Evolutionary conservation across 495 filamentous ascomycete genomes (phyloP).

Genomic region (Penicillium parvum): DNA sequence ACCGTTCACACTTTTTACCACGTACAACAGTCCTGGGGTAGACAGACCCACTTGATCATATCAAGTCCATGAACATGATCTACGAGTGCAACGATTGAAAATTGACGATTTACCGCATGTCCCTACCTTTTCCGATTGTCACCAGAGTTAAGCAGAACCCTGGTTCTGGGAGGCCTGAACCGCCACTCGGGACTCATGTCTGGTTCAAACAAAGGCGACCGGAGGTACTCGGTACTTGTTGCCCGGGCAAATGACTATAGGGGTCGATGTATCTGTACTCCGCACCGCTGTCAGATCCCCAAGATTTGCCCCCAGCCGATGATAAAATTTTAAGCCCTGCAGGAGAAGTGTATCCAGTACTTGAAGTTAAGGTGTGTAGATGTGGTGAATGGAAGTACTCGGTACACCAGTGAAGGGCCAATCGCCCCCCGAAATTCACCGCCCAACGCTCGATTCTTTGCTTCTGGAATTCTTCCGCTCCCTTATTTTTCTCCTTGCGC

Average conservation of each 20-base stretch:
- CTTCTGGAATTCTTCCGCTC: constrained; percentile 20
- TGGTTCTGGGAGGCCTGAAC: constrained; percentile 12
- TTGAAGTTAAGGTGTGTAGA: constrained; percentile 7
- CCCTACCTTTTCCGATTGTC: constrained; percentile 13
- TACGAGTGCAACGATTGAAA: not conserved
- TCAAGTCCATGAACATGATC: constrained; percentile 4
- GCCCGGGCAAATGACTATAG: not conserved
- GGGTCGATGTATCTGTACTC: constrained; percentile 18
- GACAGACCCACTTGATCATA: not conserved
- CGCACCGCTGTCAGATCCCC: constrained; percentile 10
- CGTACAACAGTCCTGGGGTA: not conserved
- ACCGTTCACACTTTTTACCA: too few species aligned
- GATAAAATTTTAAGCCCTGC: constrained; percentile 16
- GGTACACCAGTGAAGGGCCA: constrained; percentile 3
- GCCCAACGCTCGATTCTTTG: constrained; percentile 16
- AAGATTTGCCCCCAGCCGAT: constrained; percentile 15
- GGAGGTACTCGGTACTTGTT: constrained; percentile 17
- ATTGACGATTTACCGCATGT: not conserved
- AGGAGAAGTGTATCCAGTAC: not conserved
- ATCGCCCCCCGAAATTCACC: constrained; percentile 24
- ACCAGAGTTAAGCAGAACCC: constrained; percentile 9
- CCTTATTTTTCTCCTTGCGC: constrained; percentile 23
- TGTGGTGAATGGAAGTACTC: not conserved
- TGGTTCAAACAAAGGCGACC: not conserved
- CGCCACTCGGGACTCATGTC: constrained; percentile 14